Base-by-base conservation (phyloP, 2,329 filamentous ascomycete species). In the Bisporella sp. region DNA sequence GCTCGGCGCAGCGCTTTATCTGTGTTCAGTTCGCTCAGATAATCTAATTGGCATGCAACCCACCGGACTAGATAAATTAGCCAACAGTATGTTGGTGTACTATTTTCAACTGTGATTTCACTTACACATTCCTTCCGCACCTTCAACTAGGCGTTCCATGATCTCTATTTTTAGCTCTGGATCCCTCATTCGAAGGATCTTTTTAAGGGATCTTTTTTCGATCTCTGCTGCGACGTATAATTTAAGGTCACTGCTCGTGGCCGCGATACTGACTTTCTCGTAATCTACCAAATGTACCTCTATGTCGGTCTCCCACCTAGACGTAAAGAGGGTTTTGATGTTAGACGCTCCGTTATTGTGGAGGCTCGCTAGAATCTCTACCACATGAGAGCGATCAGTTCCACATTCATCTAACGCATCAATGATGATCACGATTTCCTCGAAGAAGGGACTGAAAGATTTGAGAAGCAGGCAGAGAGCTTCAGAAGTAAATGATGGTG, bases 11-110 rank as follows among this genome's bases (percentile, higher is more conserved):
- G 54, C 4, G 55, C 54, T 31, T 42, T 37, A 46, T 65, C 60
- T 31, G 45, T 64, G 5, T 45, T 47, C 7, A 57, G 51, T n/a
- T 60, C 55, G 45, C 58, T 64, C 1, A 65, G 48, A 41, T 60
- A 59, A 48, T 66, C 64, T 31, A 65, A 53, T 33, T 65, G 63
- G 46, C 62, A 66, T 31, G 62, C 32, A 8, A 62, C 61, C 64
- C 61, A 65, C 28, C 62, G 63, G 42, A 63, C 62, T 59, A 58
- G 61, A 57, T n/a, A 42, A 11, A 42, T 12, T 31, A 21, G 7
- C 40, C 11, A 32, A 4, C 12, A 45, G 21, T 13, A 37, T 33
- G 29, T 9, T 45, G 31, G 28, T 45, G 28, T 5, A 13, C 4
- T 13, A 13, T 8, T 6, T 21, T 21, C 21, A 21, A 21, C 21